A percentile compares a stretch with the other conserved stretches of the same genome.
phyloP scores from a whole-genome alignment of 2,329 filamentous ascomycete genomes.

The Stagonosporopsis rhizophila region DNA sequence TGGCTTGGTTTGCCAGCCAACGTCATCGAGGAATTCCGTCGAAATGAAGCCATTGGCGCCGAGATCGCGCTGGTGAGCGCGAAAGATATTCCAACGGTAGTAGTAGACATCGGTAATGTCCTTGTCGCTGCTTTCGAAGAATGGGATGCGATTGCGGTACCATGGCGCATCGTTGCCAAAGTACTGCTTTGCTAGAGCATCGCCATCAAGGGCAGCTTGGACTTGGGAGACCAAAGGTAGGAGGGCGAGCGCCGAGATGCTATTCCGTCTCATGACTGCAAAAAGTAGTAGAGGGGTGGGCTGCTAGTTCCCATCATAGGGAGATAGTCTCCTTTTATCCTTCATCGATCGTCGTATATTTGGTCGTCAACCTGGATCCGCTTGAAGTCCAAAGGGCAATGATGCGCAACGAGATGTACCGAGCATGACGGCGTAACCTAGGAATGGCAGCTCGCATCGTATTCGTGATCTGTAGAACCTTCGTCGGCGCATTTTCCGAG shows the following conservation, averaged over 20 bases:
- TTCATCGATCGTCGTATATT: not conserved
- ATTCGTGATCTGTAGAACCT: not conserved
- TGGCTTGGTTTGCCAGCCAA: slow-evolving; percentile 52
- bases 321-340: not conserved
- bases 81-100: slow-evolving; percentile 56
- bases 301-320: not conserved
- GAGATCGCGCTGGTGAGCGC: slow-evolving; percentile 54
- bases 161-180: slow-evolving; percentile 53
- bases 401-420: slow-evolving; percentile 6
- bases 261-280: not conserved
- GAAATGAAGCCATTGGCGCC: slow-evolving; percentile 54
- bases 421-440: not conserved
- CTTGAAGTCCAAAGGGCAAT: slow-evolving; percentile 5
- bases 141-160: slow-evolving; percentile 50
- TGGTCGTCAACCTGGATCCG: not conserved
- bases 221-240: slow-evolving; percentile 7
- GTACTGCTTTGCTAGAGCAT: slow-evolving; percentile 41
- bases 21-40: slow-evolving; percentile 55
- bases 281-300: not conserved
- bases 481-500: slow-evolving; percentile 11
- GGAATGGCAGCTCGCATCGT: slow-evolving; percentile 3
- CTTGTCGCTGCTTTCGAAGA: slow-evolving; percentile 50
- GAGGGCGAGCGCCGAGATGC: slow-evolving; percentile 2
- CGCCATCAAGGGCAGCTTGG: slow-evolving; percentile 33
- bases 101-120: slow-evolving; percentile 55